Percentiles rank a stretch among this genome's conserved stretches.
phyloP scores from a whole-genome alignment of 192 early-diverging fungal genomes.

The Rhizophagus clarus region DNA sequence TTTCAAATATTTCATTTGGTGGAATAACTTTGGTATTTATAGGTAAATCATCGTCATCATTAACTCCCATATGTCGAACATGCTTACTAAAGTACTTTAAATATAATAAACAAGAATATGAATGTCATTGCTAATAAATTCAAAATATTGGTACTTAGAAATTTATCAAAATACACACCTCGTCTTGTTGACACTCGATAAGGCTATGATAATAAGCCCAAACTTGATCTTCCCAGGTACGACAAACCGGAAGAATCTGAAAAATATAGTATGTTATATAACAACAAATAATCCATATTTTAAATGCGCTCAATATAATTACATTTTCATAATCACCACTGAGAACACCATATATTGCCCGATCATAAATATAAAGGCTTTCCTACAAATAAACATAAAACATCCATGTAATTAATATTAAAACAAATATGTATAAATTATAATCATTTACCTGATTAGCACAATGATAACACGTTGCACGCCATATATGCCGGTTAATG shows the following conservation, averaged over 20 bases:
- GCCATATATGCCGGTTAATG: constrained; percentile 69
- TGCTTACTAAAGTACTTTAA: constrained; percentile 7
- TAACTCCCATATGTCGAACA: neutral
- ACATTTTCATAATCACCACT: constrained; percentile 76
- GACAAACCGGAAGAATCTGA: constrained; percentile 70
- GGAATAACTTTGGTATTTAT: constrained; percentile 32
- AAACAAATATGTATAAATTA: neutral
- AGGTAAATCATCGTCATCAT: neutral
- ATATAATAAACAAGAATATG: neutral
- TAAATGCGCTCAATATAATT: constrained; percentile 23
- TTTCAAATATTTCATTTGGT: constrained; percentile 2
- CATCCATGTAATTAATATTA: neutral
- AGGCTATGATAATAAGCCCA: constrained; percentile 82
- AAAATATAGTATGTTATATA: neutral
- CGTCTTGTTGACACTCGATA: constrained; percentile 62
- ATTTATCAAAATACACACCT: constrained; percentile 33
- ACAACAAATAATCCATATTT: neutral
- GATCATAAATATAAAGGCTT: constrained; percentile 63
- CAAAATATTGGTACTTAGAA: neutral
- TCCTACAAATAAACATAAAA: constrained; percentile 35
- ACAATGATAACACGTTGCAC: constrained; percentile 58
- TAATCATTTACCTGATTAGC: constrained; percentile 49
- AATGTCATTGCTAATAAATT: constrained; percentile 17
- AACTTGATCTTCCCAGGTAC: constrained; percentile 84
- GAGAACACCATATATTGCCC: constrained; percentile 77